A percentile compares a stretch with the other conserved stretches of the same genome.
Evolutionary conservation across 352 stramenopile species (phyloP).

Genomic region (Phytophthora chlamydospora): DNA sequence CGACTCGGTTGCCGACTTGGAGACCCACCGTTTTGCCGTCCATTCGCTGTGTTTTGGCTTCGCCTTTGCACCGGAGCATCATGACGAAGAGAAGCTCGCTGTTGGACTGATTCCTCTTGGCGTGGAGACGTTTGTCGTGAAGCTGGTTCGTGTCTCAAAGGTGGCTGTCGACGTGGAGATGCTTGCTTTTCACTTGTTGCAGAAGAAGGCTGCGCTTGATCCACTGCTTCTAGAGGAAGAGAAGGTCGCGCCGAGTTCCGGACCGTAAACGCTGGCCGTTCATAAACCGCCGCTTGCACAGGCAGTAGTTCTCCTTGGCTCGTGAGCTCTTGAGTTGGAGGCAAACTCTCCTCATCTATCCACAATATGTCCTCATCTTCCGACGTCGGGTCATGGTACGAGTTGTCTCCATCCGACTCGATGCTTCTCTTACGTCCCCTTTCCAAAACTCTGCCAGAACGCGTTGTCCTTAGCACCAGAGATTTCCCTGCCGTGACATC

Average conservation of each 20-base stretch:
- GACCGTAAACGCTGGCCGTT: neutral
- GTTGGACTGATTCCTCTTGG: constrained; percentile 4
- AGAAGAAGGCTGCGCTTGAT: neutral
- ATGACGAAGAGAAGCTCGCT: neutral
- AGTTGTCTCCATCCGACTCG: constrained; percentile 15
- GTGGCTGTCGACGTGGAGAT: neutral
- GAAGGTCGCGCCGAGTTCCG: constrained; percentile 1
- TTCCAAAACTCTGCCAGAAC: constrained; percentile 2
- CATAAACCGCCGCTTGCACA: neutral
- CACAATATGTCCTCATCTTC: constrained; percentile 18
- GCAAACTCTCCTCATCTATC: constrained; percentile 2
- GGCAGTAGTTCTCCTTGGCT: constrained; percentile 21
- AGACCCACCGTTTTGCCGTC: constrained; percentile 1
- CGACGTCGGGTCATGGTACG: constrained; percentile 20
- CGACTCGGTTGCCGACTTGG: constrained; percentile 5
- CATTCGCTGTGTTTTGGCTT: constrained; percentile 2
- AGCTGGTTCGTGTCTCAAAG: neutral
- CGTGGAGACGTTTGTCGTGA: neutral
- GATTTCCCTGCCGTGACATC: neutral
- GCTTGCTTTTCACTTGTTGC: neutral
- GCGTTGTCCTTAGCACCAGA: constrained; percentile 1
- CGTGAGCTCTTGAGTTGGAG: constrained; percentile 11
- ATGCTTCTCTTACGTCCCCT: constrained; percentile 3
- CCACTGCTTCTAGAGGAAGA: constrained; percentile 3
- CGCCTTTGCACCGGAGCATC: constrained; percentile 1